A percentile compares a stretch with the other conserved stretches of the same genome.
These are phyloP conservation scores for Podila clonocystis DNA, from an alignment of 192 early-diverging fungal species.

Conservation along the genomic window DNA sequence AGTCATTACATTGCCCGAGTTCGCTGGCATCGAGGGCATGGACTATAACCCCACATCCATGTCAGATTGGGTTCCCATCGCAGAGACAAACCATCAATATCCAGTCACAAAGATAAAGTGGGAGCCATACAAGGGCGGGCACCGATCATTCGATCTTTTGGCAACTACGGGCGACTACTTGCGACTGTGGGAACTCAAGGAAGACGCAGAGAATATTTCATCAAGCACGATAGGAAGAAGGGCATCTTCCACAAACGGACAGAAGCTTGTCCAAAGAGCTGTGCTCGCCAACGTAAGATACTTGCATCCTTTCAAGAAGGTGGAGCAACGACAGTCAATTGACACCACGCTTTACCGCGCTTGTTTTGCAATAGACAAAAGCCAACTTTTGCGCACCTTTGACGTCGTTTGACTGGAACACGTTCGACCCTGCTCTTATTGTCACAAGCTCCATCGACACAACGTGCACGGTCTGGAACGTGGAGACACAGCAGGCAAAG, in stretches of 20 bases:
- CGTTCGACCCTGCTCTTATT: conserved; percentile 81
- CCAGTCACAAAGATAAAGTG: conserved; percentile 94
- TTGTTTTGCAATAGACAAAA: conserved; percentile 50
- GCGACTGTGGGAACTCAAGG: conserved; percentile 87
- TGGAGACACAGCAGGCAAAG: conserved; percentile 95
- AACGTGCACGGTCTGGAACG: conserved; percentile 99
- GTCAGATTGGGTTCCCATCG: conserved; percentile 78
- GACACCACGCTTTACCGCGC: background rate
- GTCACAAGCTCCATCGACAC: conserved; percentile 98
- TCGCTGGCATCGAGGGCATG: conserved; percentile 49
- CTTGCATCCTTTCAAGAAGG: background rate
- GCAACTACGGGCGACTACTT: conserved; percentile 91
- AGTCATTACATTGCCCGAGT: conserved; percentile 68
- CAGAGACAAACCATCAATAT: conserved; percentile 82
- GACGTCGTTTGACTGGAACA: conserved; percentile 99
- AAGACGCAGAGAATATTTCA: conserved; percentile 55
- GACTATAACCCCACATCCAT: conserved; percentile 49
- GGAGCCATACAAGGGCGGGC: conserved; percentile 73
- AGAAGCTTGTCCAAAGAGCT: conserved; percentile 56
- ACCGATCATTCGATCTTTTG: conserved; percentile 72
- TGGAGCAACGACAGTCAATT: background rate
- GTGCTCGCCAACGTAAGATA: conserved; percentile 69
- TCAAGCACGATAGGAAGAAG: conserved; percentile 56
- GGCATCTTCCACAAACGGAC: conserved; percentile 25
- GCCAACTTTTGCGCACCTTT: conserved; percentile 90